phyloP scores from a whole-genome alignment of 768 basidiomycete genomes.

The Mycena polygramma region DNA sequence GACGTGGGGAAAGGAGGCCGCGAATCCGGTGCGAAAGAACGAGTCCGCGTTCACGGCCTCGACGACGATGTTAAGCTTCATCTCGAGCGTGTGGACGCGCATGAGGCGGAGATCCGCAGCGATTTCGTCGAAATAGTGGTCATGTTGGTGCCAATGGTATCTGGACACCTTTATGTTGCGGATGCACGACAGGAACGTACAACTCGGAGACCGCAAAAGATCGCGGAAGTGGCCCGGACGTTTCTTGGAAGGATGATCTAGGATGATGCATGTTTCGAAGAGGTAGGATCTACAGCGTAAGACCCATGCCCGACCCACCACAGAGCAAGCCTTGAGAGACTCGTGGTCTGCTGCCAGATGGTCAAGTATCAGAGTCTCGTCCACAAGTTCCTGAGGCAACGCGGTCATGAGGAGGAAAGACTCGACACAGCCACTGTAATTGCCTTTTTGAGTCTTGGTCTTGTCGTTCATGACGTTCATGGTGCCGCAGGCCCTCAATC shows the following conservation, averaged over 20 bases:
- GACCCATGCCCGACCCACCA: background rate
- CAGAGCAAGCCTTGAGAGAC: background rate
- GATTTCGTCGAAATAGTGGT: background rate
- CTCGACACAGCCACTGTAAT: too few species aligned
- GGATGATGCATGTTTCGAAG: background rate
- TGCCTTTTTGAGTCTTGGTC: too few species aligned
- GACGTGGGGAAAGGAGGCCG: background rate
- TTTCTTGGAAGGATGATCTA: background rate
- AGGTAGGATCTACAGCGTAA: background rate
- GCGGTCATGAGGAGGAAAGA: too few species aligned
- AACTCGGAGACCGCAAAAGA: background rate
- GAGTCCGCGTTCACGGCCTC: background rate
- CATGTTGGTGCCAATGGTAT: background rate
- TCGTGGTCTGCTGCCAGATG: background rate
- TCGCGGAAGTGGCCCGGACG: background rate
- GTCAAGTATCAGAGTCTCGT: background rate
- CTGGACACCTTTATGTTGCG: background rate
- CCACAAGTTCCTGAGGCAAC: background rate
- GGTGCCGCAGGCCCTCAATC: too few species aligned
- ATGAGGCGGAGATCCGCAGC: background rate
- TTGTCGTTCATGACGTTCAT: too few species aligned
- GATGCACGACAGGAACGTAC: background rate
- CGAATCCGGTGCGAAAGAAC: background rate
- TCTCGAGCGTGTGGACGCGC: background rate
- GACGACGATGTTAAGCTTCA: background rate